Percentiles rank a stretch among this genome's conserved stretches.
These are phyloP conservation scores for Fusarium buxicola DNA, from an alignment of 2,329 filamentous ascomycete species.

Conservation along the genomic window DNA sequence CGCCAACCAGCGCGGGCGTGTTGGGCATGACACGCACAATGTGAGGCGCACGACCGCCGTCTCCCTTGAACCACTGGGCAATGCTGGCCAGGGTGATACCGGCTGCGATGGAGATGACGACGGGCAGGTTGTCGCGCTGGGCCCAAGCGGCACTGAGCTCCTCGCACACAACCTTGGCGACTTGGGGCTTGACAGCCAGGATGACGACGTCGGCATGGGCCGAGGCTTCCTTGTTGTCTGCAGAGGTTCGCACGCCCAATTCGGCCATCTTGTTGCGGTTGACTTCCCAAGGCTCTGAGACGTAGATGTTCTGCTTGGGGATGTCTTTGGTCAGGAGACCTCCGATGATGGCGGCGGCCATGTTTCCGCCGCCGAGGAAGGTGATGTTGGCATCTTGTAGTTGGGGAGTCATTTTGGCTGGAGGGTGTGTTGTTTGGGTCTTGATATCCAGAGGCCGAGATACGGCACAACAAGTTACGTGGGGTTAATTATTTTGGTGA, in stretches of 20 bases:
- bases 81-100: slow-evolving; percentile 61
- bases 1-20: slow-evolving; percentile 62
- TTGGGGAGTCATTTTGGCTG: slow-evolving; percentile 40
- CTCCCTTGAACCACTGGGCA: slow-evolving; percentile 55
- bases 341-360: slow-evolving; percentile 64
- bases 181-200: slow-evolving; percentile 64
- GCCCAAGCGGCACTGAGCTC: slow-evolving; percentile 58
- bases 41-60: slow-evolving; percentile 54
- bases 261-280: slow-evolving; percentile 62
- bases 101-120: slow-evolving; percentile 62
- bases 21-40: slow-evolving; percentile 66
- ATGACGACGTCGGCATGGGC: slow-evolving; percentile 59
- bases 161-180: slow-evolving; percentile 59
- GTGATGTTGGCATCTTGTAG: slow-evolving; percentile 51
- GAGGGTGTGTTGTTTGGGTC: not conserved
- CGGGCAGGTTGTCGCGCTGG: slow-evolving; percentile 50
- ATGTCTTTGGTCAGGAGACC: slow-evolving; percentile 59
- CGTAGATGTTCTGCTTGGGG: slow-evolving; percentile 58
- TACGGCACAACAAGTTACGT: too few species aligned
- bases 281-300: slow-evolving; percentile 64
- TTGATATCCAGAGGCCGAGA: too few species aligned
- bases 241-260: slow-evolving; percentile 59
- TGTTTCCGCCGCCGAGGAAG: slow-evolving; percentile 62
- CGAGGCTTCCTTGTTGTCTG: slow-evolving; percentile 59
- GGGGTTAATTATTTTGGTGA: too few species aligned